These are phyloP conservation scores for Cyathus striatus DNA, from an alignment of 768 basidiomycete genomes.

Conservation along the genomic window DNA sequence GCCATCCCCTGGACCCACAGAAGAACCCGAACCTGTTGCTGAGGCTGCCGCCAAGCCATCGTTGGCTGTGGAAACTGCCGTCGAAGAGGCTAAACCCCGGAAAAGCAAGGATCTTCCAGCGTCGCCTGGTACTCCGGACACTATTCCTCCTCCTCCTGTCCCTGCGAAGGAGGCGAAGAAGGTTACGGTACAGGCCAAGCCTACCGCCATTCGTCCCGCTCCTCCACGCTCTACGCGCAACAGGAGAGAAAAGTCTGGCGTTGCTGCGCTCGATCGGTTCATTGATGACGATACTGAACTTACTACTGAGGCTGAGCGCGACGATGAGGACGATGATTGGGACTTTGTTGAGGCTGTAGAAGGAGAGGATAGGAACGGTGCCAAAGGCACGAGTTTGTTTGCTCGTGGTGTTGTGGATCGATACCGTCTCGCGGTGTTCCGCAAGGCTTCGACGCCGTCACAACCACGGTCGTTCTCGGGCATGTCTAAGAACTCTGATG, in stretches of 20 bases:
- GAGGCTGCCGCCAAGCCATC: neutral
- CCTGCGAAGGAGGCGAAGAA: conserved; percentile 23
- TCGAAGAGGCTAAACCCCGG: conserved; percentile 17
- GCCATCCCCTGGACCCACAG: conserved; percentile 6
- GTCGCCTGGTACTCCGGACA: conserved; percentile 12
- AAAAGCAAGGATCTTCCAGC: conserved; percentile 23
- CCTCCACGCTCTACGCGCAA: conserved; percentile 22
- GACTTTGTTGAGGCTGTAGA: conserved; percentile 81
- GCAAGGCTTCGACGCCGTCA: conserved; percentile 69
- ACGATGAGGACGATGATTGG: conserved; percentile 82
- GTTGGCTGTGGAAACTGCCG: conserved; percentile 1
- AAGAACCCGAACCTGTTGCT: conserved; percentile 8
- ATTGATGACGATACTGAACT: conserved; percentile 42
- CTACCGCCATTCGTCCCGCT: conserved; percentile 11
- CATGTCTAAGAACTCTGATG: conserved; percentile 50
- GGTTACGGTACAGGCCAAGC: conserved; percentile 10
- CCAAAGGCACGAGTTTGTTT: conserved; percentile 76
- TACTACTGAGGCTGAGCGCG: conserved; percentile 32
- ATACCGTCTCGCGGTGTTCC: conserved; percentile 81
- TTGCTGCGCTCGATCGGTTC: conserved; percentile 73
- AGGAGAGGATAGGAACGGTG: conserved; percentile 80
- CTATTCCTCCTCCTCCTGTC: conserved; percentile 15
- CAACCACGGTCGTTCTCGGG: conserved; percentile 53
- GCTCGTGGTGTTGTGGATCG: conserved; percentile 90
- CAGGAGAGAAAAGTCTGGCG: conserved; percentile 79